These are phyloP conservation scores for Ottelia alismoides DNA, from an alignment of 106 monocot genomes.

Conservation along the genomic window DNA sequence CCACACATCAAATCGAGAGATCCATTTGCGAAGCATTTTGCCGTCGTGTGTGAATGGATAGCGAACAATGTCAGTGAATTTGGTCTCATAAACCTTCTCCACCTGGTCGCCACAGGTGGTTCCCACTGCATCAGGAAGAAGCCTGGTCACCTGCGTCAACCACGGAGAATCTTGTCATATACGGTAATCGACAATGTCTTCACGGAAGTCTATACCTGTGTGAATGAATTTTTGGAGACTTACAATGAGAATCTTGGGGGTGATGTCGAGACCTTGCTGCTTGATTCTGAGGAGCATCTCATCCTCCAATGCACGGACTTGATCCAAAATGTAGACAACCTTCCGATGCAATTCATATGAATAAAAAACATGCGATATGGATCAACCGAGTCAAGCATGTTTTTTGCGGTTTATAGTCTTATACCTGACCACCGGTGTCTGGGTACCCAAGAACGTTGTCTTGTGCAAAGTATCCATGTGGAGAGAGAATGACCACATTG, in stretches of 20 bases:
- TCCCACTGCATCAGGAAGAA: slow-evolving; percentile 79
- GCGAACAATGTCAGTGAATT: slow-evolving; percentile 56
- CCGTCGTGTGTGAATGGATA: slow-evolving; percentile 56
- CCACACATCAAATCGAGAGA: slow-evolving; percentile 89
- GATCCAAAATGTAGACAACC: slow-evolving; percentile 98
- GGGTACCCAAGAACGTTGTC: slow-evolving; percentile 83
- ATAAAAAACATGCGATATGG: too few relatives aligned
- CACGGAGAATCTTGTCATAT: too few relatives aligned
- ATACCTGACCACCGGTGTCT: slow-evolving; percentile 88
- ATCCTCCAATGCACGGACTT: slow-evolving; percentile 86
- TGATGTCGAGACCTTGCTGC: slow-evolving; percentile 78
- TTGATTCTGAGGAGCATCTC: slow-evolving; percentile 85
- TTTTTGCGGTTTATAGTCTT: background rate
- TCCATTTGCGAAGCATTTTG: slow-evolving; percentile 81
- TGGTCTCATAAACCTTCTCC: slow-evolving; percentile 49
- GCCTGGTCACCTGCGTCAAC: slow-evolving; percentile 52
- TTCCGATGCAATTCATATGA: slow-evolving; percentile 14
- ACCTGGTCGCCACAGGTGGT: slow-evolving; percentile 61
- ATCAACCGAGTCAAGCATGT: too few relatives aligned
- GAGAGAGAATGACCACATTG: slow-evolving; percentile 81
- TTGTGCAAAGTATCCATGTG: slow-evolving; percentile 90
- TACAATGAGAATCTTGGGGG: slow-evolving; percentile 82
- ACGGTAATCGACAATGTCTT: too few relatives aligned
- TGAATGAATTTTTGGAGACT: too few relatives aligned
- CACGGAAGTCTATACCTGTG: too few relatives aligned